These are phyloP conservation scores for Candida glucosophila DNA, from an alignment of 1,139 yeast genomes.

Conservation along the genomic window DNA sequence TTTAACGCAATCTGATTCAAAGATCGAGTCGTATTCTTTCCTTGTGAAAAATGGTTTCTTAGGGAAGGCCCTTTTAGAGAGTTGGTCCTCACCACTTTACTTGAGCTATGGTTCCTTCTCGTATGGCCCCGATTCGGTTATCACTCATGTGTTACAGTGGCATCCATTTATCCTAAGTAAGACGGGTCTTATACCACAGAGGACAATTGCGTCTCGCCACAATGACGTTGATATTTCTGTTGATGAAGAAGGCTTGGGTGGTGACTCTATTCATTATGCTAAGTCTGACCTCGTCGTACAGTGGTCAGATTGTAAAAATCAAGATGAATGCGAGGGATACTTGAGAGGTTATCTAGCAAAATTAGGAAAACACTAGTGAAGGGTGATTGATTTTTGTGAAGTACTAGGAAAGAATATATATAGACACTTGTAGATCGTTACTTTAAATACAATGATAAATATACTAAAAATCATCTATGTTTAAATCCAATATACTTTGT, in stretches of 20 bases:
- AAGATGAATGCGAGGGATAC: constrained; percentile 42
- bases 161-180: constrained; percentile 73
- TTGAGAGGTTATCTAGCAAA: constrained; percentile 27
- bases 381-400: too few species aligned
- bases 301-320: constrained; percentile 45
- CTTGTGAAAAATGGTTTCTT: constrained; percentile 55
- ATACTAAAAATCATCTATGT: constrained; percentile 12
- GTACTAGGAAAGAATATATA: constrained; percentile 3
- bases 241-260: constrained; percentile 15
- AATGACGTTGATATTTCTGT: constrained; percentile 7
- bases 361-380: constrained; percentile 13
- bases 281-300: constrained; percentile 59
- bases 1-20: constrained; percentile 55
- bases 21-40: constrained; percentile 61
- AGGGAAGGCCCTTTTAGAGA: constrained; percentile 62
- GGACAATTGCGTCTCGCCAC: constrained; percentile 29
- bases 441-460: neutral
- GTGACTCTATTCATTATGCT: constrained; percentile 37
- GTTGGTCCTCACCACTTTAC: constrained; percentile 66
- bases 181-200: constrained; percentile 61
- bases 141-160: constrained; percentile 87
- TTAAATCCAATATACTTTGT: constrained; percentile 8
- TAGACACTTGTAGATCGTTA: constrained; percentile 1
- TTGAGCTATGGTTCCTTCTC: constrained; percentile 58
- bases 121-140: constrained; percentile 52